phyloP scores from a whole-genome alignment of 768 basidiomycete genomes.

The Tremella yokohamensis region DNA sequence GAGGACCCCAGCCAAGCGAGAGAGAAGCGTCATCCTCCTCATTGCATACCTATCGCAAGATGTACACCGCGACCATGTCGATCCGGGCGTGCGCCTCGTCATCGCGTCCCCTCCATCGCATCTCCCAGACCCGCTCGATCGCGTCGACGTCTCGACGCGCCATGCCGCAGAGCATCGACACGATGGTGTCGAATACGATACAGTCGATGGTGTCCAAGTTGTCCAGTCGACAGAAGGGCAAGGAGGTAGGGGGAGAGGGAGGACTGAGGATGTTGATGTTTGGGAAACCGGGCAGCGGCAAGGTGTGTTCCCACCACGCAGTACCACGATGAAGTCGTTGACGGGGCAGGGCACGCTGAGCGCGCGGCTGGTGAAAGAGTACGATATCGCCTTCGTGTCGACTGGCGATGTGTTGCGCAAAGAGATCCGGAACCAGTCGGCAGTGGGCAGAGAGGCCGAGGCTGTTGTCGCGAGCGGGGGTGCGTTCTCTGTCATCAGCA shows the following conservation, averaged over 20 bases:
- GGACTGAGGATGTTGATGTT: conserved; percentile 51
- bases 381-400: conserved; percentile 50
- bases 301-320: conserved; percentile 16
- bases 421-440: conserved; percentile 46
- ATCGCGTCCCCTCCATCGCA: conserved; percentile 2
- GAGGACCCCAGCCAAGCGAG: too few relatives aligned
- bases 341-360: conserved; percentile 39
- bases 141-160: neutral
- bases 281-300: conserved; percentile 51
- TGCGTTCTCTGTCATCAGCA: conserved; percentile 18
- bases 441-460: conserved; percentile 48
- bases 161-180: neutral
- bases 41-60: too few relatives aligned
- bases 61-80: too few relatives aligned
- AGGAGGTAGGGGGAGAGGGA: conserved; percentile 19
- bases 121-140: neutral
- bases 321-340: conserved; percentile 3
- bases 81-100: neutral
- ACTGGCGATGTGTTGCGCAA: conserved; percentile 51
- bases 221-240: neutral
- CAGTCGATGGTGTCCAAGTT: conserved; percentile 7
- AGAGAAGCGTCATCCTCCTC: too few relatives aligned
- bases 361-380: conserved; percentile 48
- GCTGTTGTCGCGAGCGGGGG: conserved; percentile 49
- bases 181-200: conserved; percentile 10